Evolutionary conservation across 768 basidiomycete species (phyloP), one percentile per base, ranked within the genome.

Genomic region (Mycena rosella): DNA sequence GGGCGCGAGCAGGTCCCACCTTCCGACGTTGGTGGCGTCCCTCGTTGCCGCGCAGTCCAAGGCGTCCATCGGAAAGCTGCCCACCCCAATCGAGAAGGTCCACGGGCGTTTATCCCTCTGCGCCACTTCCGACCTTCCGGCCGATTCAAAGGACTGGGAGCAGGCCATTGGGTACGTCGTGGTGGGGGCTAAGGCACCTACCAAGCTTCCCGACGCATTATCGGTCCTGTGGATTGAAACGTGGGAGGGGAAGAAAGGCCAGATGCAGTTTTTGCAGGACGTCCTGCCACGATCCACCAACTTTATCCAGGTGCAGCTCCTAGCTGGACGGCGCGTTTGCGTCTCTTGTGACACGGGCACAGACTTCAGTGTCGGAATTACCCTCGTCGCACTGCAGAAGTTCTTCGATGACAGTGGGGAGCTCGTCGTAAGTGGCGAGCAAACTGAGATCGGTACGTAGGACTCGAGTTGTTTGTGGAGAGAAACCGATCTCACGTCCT

Each of bases 291-390:
- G 69, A 9, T 77, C 86, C 1, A 78, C 87, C 57, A 72, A 73
- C 1, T 91, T 89, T 72, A 83, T 89, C 32, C 70, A 69, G 2
- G 26, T 65, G 0, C 77, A 83, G 15, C 79, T 94, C 2, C 47
- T 70, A 11, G 40, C 70, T 17, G 82, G 80, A 0, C 71, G 67
- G 18, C 67, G 73, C 11, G 74, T 90, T 0, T 88, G 88, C 68
- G 78, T 89, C 24, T 84, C 84, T 26, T 90, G 89, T 67, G 83
- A 83, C 30, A 82, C 81, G 0, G 91, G 91, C 10, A 86, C 85
- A 32, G 91, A 95, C 70, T 74, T 82, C 4, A 86, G 88, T 59
- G 84, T 91, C 3, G 92, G 93, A 2, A 82, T 94, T 1, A 88
- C 84, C 0, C 70, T 94, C 3, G 86, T 83, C 15, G 84, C 88